Evolutionary conservation across 2,329 filamentous ascomycete genomes (phyloP).

Genomic region (Fusarium palustre): DNA sequence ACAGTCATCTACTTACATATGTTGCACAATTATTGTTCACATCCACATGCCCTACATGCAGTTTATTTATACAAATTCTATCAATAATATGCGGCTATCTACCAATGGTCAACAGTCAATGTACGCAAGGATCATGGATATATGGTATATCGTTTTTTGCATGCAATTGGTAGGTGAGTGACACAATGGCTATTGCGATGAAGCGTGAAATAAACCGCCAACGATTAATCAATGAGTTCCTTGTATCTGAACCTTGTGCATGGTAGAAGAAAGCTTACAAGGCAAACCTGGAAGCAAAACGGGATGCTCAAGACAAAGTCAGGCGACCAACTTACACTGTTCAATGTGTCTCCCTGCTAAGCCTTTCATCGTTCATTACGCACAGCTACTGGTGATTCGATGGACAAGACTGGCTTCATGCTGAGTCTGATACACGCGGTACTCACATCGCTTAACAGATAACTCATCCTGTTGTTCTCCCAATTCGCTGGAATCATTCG

Average conservation of each 20-base stretch:
- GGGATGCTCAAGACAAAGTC: background rate
- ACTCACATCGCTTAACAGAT: background rate
- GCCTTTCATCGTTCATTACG: background rate
- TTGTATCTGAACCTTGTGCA: background rate
- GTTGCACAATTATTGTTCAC: background rate
- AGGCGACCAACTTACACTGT: too few species aligned
- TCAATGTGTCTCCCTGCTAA: too few species aligned
- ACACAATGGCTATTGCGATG: background rate
- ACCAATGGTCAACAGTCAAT: background rate
- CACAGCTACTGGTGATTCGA: too few species aligned
- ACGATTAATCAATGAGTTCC: background rate
- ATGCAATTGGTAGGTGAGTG: background rate
- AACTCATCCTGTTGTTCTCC: background rate
- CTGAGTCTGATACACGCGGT: background rate
- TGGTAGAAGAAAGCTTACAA: background rate
- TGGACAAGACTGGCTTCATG: background rate
- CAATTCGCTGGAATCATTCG: background rate
- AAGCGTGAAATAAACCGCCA: background rate
- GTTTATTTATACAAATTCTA: background rate
- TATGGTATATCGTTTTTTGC: background rate
- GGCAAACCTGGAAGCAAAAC: background rate
- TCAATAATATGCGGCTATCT: background rate
- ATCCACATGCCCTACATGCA: background rate
- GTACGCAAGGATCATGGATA: background rate
- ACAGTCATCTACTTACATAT: background rate